phyloP scores from a whole-genome alignment of 345 rosid genomes.

The Capsella bursapastoris region DNA sequence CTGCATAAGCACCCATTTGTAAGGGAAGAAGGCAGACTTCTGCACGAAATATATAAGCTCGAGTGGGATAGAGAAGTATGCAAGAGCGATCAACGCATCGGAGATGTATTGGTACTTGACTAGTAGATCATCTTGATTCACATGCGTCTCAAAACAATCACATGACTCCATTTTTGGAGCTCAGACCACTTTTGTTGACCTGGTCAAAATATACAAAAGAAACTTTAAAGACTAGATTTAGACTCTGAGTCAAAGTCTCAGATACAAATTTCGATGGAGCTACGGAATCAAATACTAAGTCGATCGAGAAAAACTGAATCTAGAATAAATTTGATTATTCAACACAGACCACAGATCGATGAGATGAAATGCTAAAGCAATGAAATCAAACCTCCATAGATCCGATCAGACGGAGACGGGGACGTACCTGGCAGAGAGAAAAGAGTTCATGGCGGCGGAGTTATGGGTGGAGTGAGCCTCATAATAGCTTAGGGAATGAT shows the following conservation, averaged over 20 bases:
- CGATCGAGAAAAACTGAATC: not conserved
- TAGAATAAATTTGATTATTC: not conserved
- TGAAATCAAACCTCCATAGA: not conserved
- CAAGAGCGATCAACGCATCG: conserved; percentile 81
- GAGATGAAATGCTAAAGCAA: not conserved
- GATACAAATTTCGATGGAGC: not conserved
- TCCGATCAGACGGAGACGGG: not conserved
- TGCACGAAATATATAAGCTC: conserved; percentile 92
- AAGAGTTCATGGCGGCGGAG: not conserved
- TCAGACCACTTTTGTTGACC: conserved; percentile 28
- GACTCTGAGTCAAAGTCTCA: not conserved
- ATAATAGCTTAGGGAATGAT: not conserved
- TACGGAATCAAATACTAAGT: not conserved
- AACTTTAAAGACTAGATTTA: not conserved
- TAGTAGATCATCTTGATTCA: conserved; percentile 78
- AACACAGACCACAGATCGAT: not conserved
- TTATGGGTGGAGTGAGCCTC: not conserved
- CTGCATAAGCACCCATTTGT: conserved; percentile 97
- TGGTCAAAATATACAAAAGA: conserved; percentile 18
- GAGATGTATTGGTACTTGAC: conserved; percentile 92
- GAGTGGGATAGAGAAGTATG: conserved; percentile 91
- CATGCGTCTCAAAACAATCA: conserved; percentile 76
- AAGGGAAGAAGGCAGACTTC: conserved; percentile 88
- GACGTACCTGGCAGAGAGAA: not conserved
- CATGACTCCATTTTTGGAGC: conserved; percentile 67